Evolutionary conservation across 106 monocot genomes (phyloP), one percentile per base, ranked within the genome.

Genomic region (Dendrobium catenatum): DNA sequence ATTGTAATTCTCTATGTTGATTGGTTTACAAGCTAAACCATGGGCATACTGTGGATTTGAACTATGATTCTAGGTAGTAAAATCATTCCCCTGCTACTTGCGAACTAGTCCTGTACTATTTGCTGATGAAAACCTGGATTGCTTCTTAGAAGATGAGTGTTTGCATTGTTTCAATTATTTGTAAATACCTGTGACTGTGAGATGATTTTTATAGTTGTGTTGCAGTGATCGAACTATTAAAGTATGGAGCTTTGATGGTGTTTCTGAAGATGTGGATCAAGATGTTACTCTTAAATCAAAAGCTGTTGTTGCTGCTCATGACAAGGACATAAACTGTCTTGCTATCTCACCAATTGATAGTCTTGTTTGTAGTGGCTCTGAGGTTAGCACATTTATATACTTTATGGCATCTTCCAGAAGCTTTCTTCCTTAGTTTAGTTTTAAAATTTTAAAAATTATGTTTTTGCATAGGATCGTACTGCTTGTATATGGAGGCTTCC

Each of bases 401-500:
- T 41, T 42, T 20, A 49, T 5, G 68, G 70, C 42, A 27, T 15
- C 51, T 54, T 70, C 37, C 16, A 16, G 37, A 1, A 70, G 37
- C 70, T 31, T 6, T 5, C 37, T 64, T 64, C 29, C 6, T 37
- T 70, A 33, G 37, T 70, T 20, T 70, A 11, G 70, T 4, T 42
- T 42, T 44, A 51, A 55, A 41, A 44, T 41, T 22, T 42, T 72
- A 9, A 11, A 18, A 8, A 56, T 31, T 56, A 1, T 77, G 80
- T 42, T 46, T 46, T 79, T 81, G 3, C 85, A 55, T 78, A 98
- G 97, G 98, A 98, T 80, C 92, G 87, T 33, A 98, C 91, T 64
- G 93, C 98, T 73, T 93, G 88, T 74, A 81, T 98, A 74, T 98
- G 98, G 98, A 88, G 83, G 80, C 95, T 98, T 81, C 98, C 98